Conservation (phyloP, 2,329 filamentous ascomycete species). For the Talaromyces rugulosus region DNA sequence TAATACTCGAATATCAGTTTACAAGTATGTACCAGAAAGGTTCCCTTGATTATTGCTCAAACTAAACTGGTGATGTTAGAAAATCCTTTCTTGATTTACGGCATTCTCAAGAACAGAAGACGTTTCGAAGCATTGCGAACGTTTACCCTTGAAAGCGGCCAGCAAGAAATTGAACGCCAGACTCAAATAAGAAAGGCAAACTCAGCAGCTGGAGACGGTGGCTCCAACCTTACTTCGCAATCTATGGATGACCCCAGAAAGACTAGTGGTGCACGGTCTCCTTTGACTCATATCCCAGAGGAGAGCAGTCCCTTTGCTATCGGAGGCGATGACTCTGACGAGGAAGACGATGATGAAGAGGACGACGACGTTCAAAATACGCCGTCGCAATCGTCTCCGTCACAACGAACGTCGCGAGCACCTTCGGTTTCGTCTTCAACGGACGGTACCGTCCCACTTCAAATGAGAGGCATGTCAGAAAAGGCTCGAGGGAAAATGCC, state of each 20-base stretch:
- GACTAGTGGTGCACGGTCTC: slow-evolving; percentile 51
- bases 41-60: neutral
- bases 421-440: slow-evolving; percentile 64
- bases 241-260: slow-evolving; percentile 37
- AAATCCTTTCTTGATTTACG: slow-evolving; percentile 77
- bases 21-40: slow-evolving; percentile 51
- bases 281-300: slow-evolving; percentile 66
- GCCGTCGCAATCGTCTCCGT: slow-evolving; percentile 54
- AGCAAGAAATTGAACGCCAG: slow-evolving; percentile 82
- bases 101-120: slow-evolving; percentile 73
- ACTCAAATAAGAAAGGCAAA: slow-evolving; percentile 66
- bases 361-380: slow-evolving; percentile 50
- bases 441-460: slow-evolving; percentile 76
- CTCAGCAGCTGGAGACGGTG: slow-evolving; percentile 29
- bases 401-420: slow-evolving; percentile 53
- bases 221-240: slow-evolving; percentile 33
- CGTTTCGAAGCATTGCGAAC: slow-evolving; percentile 78
- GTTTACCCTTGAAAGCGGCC: slow-evolving; percentile 87
- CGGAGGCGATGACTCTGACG: slow-evolving; percentile 69
- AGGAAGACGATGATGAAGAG: slow-evolving; percentile 24
- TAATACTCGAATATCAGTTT: slow-evolving; percentile 85
- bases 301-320: slow-evolving; percentile 83
- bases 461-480: slow-evolving; percentile 90
- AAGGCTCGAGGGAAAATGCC: slow-evolving; percentile 96
- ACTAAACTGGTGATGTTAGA: slow-evolving; percentile 44